phyloP scores from a whole-genome alignment of 2,329 filamentous ascomycete genomes.

The Xylaria hypoxylon region DNA sequence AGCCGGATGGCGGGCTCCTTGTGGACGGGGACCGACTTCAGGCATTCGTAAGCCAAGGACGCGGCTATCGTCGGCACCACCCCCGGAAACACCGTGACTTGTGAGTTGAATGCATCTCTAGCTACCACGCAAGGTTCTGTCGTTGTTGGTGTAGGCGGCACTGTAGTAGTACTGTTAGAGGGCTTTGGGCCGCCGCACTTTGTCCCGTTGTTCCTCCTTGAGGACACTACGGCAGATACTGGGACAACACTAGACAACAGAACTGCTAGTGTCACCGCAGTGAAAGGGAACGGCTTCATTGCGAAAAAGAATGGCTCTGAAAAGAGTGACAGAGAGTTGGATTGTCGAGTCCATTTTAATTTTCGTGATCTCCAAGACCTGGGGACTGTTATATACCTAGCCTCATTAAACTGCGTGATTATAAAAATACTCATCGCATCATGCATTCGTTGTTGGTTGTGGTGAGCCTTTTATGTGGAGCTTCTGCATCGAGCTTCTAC shows the following conservation, averaged over 20 bases:
- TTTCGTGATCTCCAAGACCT: background rate
- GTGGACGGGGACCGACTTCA: constrained; percentile 31
- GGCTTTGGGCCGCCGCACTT: constrained; percentile 15
- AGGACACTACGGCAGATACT: constrained; percentile 10
- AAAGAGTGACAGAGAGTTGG: constrained; percentile 33
- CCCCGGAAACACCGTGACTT: constrained; percentile 14
- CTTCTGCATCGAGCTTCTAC: constrained; percentile 3
- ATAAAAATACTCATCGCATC: constrained; percentile 19
- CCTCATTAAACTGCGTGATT: background rate
- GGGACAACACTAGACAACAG: constrained; percentile 17
- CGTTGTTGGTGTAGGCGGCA: constrained; percentile 25
- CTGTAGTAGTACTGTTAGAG: constrained; percentile 17
- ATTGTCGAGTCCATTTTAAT: constrained; percentile 18
- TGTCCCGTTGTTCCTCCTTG: constrained; percentile 15
- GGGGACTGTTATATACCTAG: background rate
- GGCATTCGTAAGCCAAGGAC: constrained; percentile 29
- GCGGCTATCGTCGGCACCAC: constrained; percentile 32
- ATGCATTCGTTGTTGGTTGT: background rate
- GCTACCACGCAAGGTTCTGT: constrained; percentile 31
- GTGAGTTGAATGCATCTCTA: constrained; percentile 30
- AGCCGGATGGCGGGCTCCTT: constrained; percentile 33
- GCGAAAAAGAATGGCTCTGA: constrained; percentile 23
- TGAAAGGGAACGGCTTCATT: constrained; percentile 26
- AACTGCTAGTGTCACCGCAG: constrained; percentile 12
- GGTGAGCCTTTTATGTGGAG: constrained; percentile 7